A percentile compares a stretch with the other conserved stretches of the same genome.
These are phyloP conservation scores for Imleria badia DNA, from an alignment of 768 basidiomycete species.

Conservation along the genomic window DNA sequence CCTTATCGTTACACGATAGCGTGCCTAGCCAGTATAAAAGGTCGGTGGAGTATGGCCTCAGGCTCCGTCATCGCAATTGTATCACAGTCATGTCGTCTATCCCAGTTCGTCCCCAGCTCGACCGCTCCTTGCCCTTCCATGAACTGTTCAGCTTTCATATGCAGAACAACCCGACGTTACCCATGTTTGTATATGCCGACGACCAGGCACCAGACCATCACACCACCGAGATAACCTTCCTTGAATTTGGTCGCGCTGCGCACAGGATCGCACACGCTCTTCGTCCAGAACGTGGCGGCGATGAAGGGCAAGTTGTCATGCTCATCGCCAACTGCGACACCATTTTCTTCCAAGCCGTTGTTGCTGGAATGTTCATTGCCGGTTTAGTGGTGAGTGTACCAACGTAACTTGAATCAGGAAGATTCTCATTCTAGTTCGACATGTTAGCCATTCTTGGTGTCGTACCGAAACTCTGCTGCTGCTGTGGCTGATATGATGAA, in stretches of 20 bases:
- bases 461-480: conserved; percentile 10
- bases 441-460: conserved; percentile 33
- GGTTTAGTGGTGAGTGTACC: conserved; percentile 32
- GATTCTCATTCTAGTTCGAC: conserved; percentile 13
- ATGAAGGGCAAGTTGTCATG: conserved; percentile 29
- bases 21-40: too few relatives aligned
- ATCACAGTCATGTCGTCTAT: neutral
- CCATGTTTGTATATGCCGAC: conserved; percentile 17
- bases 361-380: conserved; percentile 26
- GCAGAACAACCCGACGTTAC: conserved; percentile 8
- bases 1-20: too few relatives aligned
- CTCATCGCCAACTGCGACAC: conserved; percentile 33
- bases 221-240: conserved; percentile 9
- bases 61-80: neutral
- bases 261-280: conserved; percentile 30
- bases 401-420: conserved; percentile 25
- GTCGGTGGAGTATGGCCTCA: too few relatives aligned
- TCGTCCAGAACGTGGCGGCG: conserved; percentile 11
- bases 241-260: conserved; percentile 21
- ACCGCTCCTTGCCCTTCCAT: conserved; percentile 14
- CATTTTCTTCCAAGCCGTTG: conserved; percentile 5
- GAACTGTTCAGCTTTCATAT: conserved; percentile 21
- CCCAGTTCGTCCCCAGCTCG: conserved; percentile 12
- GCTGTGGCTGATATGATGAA: conserved; percentile 6
- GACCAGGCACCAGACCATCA: conserved; percentile 10